phyloP scores from a whole-genome alignment of 495 filamentous ascomycete species.

The Viridothelium virens region DNA sequence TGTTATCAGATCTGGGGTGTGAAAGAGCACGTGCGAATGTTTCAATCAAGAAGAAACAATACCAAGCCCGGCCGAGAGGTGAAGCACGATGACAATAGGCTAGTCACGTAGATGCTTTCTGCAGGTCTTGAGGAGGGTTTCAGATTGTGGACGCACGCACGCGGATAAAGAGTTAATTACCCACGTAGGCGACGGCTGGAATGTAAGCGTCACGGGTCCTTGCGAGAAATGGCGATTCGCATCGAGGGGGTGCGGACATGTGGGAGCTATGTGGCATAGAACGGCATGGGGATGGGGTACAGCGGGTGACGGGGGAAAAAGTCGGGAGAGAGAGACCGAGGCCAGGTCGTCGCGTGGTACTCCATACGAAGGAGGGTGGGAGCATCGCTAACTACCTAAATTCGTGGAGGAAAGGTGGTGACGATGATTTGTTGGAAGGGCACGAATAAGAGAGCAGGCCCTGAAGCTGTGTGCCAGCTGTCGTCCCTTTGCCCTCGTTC shows the following conservation, averaged over 20 bases:
- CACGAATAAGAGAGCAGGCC: background rate
- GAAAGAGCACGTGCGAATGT: constrained; percentile 1
- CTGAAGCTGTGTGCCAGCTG: background rate
- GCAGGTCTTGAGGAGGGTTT: background rate
- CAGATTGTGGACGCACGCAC: too few species aligned
- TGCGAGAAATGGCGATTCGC: too few species aligned
- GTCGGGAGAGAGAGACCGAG: background rate
- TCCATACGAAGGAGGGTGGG: too few species aligned
- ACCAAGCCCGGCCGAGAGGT: background rate
- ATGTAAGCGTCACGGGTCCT: too few species aligned
- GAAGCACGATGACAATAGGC: background rate
- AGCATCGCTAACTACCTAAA: background rate
- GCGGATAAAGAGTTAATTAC: too few species aligned
- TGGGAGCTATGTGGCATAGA: too few species aligned
- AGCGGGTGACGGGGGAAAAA: too few species aligned
- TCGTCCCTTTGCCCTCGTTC: background rate
- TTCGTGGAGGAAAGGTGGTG: background rate
- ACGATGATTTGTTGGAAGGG: background rate
- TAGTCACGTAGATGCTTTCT: background rate
- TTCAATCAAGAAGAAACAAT: constrained; percentile 1
- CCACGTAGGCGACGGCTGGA: too few species aligned
- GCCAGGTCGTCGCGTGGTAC: background rate
- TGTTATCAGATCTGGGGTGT: background rate
- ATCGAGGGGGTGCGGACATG: too few species aligned
- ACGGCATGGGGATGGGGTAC: too few species aligned